These are phyloP conservation scores for Suillus cothurnatus DNA, from an alignment of 768 basidiomycete genomes.

Conservation along the genomic window DNA sequence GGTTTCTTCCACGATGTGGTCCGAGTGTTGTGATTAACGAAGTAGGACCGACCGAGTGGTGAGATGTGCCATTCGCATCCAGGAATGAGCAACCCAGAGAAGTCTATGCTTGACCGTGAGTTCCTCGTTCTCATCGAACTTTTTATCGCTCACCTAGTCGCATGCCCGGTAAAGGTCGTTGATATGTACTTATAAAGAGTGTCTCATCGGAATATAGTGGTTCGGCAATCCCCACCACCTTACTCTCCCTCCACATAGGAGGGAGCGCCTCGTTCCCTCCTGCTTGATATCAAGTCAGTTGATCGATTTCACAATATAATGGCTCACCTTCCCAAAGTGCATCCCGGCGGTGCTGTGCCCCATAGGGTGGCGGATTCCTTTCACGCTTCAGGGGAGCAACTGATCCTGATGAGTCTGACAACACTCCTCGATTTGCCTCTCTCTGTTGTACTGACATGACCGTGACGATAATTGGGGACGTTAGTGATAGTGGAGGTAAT, in stretches of 20 bases:
- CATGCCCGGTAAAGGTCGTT: too few species aligned
- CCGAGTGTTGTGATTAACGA: too few species aligned
- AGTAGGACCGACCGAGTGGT: too few species aligned
- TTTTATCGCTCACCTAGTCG: too few species aligned
- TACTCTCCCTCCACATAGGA: not conserved
- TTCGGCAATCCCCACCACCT: too few species aligned
- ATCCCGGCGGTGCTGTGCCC: constrained; percentile 3
- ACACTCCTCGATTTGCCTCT: not conserved
- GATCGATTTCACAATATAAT: too few species aligned
- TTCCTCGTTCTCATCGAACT: too few species aligned
- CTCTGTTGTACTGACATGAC: not conserved
- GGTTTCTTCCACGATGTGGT: too few species aligned
- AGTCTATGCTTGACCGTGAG: too few species aligned
- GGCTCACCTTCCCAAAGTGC: constrained; percentile 5
- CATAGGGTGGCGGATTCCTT: not conserved
- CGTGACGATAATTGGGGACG: not conserved
- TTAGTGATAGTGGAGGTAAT: not conserved
- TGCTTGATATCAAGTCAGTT: not conserved
- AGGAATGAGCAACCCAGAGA: too few species aligned
- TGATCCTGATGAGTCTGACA: not conserved
- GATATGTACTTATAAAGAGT: too few species aligned
- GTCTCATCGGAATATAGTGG: not conserved
- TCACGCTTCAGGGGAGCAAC: not conserved
- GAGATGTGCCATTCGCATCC: too few species aligned
- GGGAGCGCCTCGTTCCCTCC: not conserved